Conservation (phyloP, 129 eudicot species). For the Lonicera japonica region DNA sequence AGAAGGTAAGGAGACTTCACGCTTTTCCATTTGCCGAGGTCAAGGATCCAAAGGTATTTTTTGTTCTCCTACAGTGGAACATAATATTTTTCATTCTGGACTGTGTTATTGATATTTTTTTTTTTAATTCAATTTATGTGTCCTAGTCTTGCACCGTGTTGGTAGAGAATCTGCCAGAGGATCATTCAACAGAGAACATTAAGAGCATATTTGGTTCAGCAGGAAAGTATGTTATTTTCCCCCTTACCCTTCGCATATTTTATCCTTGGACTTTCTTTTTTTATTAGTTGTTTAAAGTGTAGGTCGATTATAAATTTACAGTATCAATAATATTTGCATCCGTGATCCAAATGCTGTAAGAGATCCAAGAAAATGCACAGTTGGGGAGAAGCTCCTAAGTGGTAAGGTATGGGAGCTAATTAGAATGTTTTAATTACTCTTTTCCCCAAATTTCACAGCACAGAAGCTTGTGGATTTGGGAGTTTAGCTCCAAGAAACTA, state of each 20-base stretch:
- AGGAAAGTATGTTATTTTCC: slow-evolving; percentile 40
- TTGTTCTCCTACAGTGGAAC: neutral
- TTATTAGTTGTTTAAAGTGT: neutral
- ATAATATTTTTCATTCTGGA: neutral
- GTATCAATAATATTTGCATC: slow-evolving; percentile 62
- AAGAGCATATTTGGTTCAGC: slow-evolving; percentile 54
- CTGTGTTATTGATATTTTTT: neutral
- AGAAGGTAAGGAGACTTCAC: slow-evolving; percentile 77
- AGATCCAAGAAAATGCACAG: slow-evolving; percentile 45
- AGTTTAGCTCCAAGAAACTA: slow-evolving; percentile 1
- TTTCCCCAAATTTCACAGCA: neutral
- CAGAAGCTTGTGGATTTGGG: neutral
- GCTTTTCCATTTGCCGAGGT: slow-evolving; percentile 56
- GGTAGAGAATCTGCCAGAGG: slow-evolving; percentile 93
- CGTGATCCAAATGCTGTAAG: slow-evolving; percentile 62
- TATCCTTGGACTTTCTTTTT: neutral
- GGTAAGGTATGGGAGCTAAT: slow-evolving; percentile 51
- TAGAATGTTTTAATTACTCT: neutral
- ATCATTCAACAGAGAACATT: slow-evolving; percentile 75
- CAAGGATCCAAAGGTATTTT: slow-evolving; percentile 71
- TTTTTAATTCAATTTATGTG: neutral
- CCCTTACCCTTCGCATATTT: neutral
- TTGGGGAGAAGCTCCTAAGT: slow-evolving; percentile 73
- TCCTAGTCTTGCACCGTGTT: slow-evolving; percentile 57
- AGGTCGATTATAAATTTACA: slow-evolving; percentile 16